Percentiles rank a stretch among this genome's conserved stretches.
Evolutionary conservation across 345 rosid species (phyloP).

Genomic region (Eucalyptus cloeziana): DNA sequence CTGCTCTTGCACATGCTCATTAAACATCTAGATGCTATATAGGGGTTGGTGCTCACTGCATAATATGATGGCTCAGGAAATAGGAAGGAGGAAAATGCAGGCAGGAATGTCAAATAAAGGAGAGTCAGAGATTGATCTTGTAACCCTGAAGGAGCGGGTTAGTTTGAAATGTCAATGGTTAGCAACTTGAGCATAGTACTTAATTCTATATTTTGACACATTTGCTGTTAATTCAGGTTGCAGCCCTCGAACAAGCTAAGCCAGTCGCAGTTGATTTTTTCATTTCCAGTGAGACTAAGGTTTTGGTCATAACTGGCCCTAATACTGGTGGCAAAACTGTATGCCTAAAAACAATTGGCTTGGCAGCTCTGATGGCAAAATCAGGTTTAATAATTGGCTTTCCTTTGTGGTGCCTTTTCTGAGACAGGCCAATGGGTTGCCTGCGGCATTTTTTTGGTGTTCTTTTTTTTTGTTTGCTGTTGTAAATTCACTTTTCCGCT

Average conservation of each 20-base stretch:
- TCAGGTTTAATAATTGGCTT: slow-evolving; percentile 34
- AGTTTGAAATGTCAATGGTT: not conserved
- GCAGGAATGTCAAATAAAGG: slow-evolving; percentile 6
- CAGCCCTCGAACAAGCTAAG: slow-evolving; percentile 27
- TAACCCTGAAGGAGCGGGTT: slow-evolving; percentile 20
- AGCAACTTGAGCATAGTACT: not conserved
- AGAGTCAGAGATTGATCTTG: slow-evolving; percentile 10
- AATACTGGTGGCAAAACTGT: slow-evolving; percentile 96
- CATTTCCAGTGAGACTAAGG: slow-evolving; percentile 52
- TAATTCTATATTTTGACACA: not conserved
- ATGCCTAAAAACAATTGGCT: slow-evolving; percentile 86
- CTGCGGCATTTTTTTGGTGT: not conserved
- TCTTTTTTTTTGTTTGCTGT: not conserved
- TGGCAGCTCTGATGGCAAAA: slow-evolving; percentile 95
- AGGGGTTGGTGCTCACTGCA: not conserved
- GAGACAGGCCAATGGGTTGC: not conserved
- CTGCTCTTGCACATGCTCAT: not conserved
- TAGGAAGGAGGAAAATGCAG: slow-evolving; percentile 24
- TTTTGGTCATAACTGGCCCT: slow-evolving; percentile 88
- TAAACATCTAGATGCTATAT: not conserved
- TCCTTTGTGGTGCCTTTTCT: not conserved
- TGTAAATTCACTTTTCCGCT: not conserved
- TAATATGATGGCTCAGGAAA: not conserved
- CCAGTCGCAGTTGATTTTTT: slow-evolving; percentile 81
- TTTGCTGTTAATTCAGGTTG: slow-evolving; percentile 20